Evolutionary conservation across 1,139 yeast species (phyloP).

Genomic region (Yamadazyma buinensis): DNA sequence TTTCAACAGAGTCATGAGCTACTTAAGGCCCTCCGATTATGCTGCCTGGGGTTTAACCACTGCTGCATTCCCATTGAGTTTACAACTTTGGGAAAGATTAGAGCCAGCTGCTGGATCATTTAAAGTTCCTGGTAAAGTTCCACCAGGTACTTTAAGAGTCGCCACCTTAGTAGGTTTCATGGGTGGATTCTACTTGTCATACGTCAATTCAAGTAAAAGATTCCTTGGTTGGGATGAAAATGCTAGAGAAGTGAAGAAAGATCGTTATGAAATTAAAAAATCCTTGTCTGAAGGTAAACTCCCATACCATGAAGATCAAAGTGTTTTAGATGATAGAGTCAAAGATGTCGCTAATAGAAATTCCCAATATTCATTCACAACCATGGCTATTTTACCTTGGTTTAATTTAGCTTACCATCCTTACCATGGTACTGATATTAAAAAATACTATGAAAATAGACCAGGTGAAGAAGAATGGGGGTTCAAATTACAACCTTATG

Average conservation of each 20-base stretch:
- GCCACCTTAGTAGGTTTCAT: conserved; percentile 58
- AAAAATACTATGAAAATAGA: conserved; percentile 66
- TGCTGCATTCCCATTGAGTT: conserved; percentile 59
- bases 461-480: conserved; percentile 53
- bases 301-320: conserved; percentile 61
- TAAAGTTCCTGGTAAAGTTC: conserved; percentile 50
- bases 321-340: conserved; percentile 62
- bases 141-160: conserved; percentile 56
- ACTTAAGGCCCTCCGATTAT: conserved; percentile 68
- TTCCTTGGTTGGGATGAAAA: conserved; percentile 82
- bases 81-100: conserved; percentile 58
- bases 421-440: conserved; percentile 74
- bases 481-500: conserved; percentile 38
- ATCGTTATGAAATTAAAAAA: conserved; percentile 70
- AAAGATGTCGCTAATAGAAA: conserved; percentile 78
- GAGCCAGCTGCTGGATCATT: conserved; percentile 62
- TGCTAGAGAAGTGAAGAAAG: conserved; percentile 64
- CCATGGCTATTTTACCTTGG: conserved; percentile 71
- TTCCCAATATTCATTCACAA: conserved; percentile 68
- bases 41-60: conserved; percentile 63
- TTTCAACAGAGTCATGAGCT: conserved; percentile 66
- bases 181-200: conserved; percentile 73
- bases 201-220: conserved; percentile 62
- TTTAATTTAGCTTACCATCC: conserved; percentile 80
- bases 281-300: conserved; percentile 63